These are phyloP conservation scores for Ustanciosporium gigantosporum DNA, from an alignment of 1,284 basidiomycete genomes.

Conservation along the genomic window DNA sequence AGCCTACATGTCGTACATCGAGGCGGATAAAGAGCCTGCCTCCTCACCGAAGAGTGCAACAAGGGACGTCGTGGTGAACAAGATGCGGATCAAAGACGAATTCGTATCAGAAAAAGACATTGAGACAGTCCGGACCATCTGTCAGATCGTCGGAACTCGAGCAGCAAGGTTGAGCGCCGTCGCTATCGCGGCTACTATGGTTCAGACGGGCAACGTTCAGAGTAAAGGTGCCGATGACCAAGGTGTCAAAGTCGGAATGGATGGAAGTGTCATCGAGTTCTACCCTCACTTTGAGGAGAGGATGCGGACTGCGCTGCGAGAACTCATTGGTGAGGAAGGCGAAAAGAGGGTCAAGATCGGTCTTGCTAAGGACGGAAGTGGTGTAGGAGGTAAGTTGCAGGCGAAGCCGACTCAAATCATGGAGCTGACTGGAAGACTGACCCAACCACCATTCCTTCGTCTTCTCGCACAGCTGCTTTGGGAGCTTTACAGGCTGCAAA, in stretches of 20 bases:
- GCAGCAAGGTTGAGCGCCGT: constrained; percentile 82
- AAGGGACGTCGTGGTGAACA: constrained; percentile 68
- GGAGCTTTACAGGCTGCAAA: constrained; percentile 47
- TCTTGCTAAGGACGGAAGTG: constrained; percentile 93
- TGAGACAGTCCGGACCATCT: constrained; percentile 80
- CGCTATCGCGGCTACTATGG: constrained; percentile 81
- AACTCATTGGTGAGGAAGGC: constrained; percentile 76
- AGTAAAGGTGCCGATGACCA: constrained; percentile 58
- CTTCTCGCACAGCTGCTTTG: constrained; percentile 33
- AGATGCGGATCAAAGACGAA: constrained; percentile 68
- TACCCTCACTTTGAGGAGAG: constrained; percentile 70
- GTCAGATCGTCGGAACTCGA: constrained; percentile 75
- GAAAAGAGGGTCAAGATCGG: constrained; percentile 82
- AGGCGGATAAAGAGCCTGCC: constrained; percentile 63
- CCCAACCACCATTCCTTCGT: too few relatives aligned
- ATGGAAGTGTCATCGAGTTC: constrained; percentile 76
- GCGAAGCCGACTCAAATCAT: too few relatives aligned
- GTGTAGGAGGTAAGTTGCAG: constrained; percentile 80
- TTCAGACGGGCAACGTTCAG: constrained; percentile 74
- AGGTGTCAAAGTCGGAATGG: constrained; percentile 44
- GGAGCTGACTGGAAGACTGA: too few relatives aligned
- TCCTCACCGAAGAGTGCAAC: constrained; percentile 53
- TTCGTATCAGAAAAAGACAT: constrained; percentile 64
- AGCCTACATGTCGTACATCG: constrained; percentile 84
- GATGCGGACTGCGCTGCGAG: constrained; percentile 74